Base-by-base conservation (phyloP, 2,329 filamentous ascomycete genomes). In the Berkeleyomyces basicola region DNA sequence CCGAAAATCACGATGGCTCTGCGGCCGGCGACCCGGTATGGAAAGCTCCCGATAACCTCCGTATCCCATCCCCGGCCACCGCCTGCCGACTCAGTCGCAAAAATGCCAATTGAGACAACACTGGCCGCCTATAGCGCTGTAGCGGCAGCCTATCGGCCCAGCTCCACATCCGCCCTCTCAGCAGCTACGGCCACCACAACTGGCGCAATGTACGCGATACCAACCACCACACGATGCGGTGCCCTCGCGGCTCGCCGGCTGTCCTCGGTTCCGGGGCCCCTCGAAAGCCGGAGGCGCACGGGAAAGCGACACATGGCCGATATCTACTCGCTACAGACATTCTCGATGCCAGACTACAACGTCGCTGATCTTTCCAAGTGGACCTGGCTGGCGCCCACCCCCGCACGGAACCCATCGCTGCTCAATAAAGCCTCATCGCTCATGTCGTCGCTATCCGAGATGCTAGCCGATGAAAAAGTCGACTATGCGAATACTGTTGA, bases 261-360 rank as follows among this genome's bases (percentile, higher is more conserved):
- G 10, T 75, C 73, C 67, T 78, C 76, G 36, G 73, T 77, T 5
- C 77, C 78, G 0, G 81, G 80, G 0, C 80, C 80, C 0, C 72
- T 83, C 66, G 81, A 83, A 70, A 77, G 74, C 68, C 76, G 78
- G 39, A 78, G 78, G 39, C 75, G 80, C 5, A 67, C 78, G 23
- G 79, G 79, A 43, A 81, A 75, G 68, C 76, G 81, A 62, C 76
- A 75, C 60, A 80, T 83, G 74, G 79, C 77, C 23, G 79, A 76
- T 60, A 70, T 80, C 64, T 74, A 73, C 62, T 69, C 73, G 16
- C 69, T 73, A 40, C 73, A 75, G 39, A 66, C 71, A 42, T 67
- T 67, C 10, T 67, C 76, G 76, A 71, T 72, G 0, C 68, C 76
- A 76, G 72, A 71, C 0, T 71, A 70, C 55, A 55, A 55, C 39